Evolutionary conservation across 495 filamentous ascomycete species (phyloP), one percentile per base, ranked within the genome.

Genomic region (Niebla homalea): DNA sequence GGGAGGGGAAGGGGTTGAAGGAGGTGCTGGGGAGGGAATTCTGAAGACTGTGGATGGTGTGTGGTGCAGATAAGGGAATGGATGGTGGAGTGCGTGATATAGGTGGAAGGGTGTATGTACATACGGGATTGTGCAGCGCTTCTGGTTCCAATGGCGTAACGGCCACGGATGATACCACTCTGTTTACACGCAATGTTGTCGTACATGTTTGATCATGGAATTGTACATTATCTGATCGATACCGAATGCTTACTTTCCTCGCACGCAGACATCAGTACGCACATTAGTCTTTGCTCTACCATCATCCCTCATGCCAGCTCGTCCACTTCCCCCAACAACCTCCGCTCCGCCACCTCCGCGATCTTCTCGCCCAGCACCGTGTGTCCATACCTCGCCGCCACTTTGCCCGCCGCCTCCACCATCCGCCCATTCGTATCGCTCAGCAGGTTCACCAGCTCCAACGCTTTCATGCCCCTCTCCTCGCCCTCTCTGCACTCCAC

Each of bases 401-500:
- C 72, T 72, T 90, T 93, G 18, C 77, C 77, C 3, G 88, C 88
- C 1, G 84, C 83, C 61, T 92, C 87, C 19, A 90, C 60, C 85
- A 93, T 93, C 63, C 81, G 81, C 20, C 88, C 87, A 50, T 73
- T 82, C 36, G 76, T 68, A 63, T 94, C 87, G 36, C 72, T 71
- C 80, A 96, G 79, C 61, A 94, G 68, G 49, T 70, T 68, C 3
- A 89, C 89, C 37, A 87, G 65, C 66, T 98, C 93, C 25, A 98
- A 69, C 7, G 92, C 92, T 58, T 89, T 88, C 86, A 93, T 94
- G 2, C 89, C 92, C 15, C 82, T 71, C 39, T 94, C 89, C 62
- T 97, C 93, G 35, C 87, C 87, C 56, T 87, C 87, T 54, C 86
- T 78, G 62, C 92, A 96, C 71, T 95, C 92, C 21, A 81, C 70